Base-by-base conservation (phyloP, 768 basidiomycete genomes). In the Hydnomerulius pinastri region DNA sequence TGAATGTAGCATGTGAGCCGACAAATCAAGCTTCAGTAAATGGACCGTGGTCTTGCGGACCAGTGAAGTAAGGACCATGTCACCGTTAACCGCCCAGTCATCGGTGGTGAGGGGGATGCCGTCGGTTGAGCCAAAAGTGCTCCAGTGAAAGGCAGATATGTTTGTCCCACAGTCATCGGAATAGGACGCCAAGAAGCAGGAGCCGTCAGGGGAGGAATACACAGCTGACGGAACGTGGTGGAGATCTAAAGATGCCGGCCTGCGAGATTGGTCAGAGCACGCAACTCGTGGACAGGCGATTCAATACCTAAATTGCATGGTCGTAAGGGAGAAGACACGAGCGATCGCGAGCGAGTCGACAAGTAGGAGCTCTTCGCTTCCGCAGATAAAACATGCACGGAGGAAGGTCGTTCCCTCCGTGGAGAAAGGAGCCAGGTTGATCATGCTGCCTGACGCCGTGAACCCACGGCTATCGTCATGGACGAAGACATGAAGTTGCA, bases 341-440 rank as follows among this genome's bases (percentile, higher is more conserved):
- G 72, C 79, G 29, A 72, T 65, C 2, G 64, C 67, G 17, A 52
- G 56, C 3, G 70, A 70, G 48, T 85, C 82, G 11, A 83, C 61
- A 0, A 85, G 62, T 0, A 81, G 55, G 18, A 85, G 51, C 37
- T 85, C 83, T 46, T 85, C 83, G 27, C 61, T 74, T 5, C 79
- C 78, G 23, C 63, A 64, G 2, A 81, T 66, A 53, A 85, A 81
- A 38, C 72, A 70, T 0, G 73, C 67, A 30, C 71, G 67, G 17
- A 52, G 56, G 25, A 83, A 70, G 4, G 53, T 47, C n/a, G 60
- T 48, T 17, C 67, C 67, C 1, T 61, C 54, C n/a, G 62, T 51
- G 52, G 78, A 81, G 83, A 81, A 84, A 2, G 64, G 56, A 11
- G 50, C 51, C 3, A 84, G 67, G 42, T 75, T 73, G 11, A 81